Base-by-base conservation (phyloP, 768 basidiomycete genomes). In the Mrakia hoshinonis region DNA sequence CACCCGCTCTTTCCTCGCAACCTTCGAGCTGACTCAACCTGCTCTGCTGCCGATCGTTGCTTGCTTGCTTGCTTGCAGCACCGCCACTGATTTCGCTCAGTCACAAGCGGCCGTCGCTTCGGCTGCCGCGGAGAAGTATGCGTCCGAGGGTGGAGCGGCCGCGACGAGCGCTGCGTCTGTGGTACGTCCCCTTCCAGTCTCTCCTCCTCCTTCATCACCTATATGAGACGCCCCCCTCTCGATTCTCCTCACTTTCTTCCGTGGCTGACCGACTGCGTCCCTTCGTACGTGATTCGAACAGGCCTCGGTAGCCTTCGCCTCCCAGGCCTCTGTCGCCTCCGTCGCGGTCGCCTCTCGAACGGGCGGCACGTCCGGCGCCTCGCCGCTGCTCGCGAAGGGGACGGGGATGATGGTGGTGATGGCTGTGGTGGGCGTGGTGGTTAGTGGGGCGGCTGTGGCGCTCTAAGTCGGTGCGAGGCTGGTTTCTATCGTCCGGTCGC, bases 31-130 rank as follows among this genome's bases (percentile, higher is more conserved):
- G 43, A 43, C 7, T 43, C 43, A 15, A 43, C 15, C 15, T 43
- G 6, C 43, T 43, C 58, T 39, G 5, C 34, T 5, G 9, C 36
- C 6, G 4, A 4, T 2, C 58, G 1, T 39, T n/a, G n/a, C 18
- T 6, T 18, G 7, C 6, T 38, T 6, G 18, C 18, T 22, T 39
- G 15, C 18, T 4, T 9, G 18, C 34, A 61, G 58, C 1, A 61
- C 58, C 18, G 58, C 58, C 1, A 61, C 58, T 36, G 36, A 61
- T 22, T 61, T 61, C 20, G 58, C 58, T n/a, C 31, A 61, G 20
- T 61, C 58, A n/a, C 58, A 61, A n/a, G 58, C 58, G 34, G 36
- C 36, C 4, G 58, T 22, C 34, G 58, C 58, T n/a, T 31, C 58
- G 5, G 31, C 58, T 10, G 58, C 58, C 3, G 58, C 58, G 5